Evolutionary conservation across 495 filamentous ascomycete species (phyloP).

Genomic region (Lophium mytilinum): DNA sequence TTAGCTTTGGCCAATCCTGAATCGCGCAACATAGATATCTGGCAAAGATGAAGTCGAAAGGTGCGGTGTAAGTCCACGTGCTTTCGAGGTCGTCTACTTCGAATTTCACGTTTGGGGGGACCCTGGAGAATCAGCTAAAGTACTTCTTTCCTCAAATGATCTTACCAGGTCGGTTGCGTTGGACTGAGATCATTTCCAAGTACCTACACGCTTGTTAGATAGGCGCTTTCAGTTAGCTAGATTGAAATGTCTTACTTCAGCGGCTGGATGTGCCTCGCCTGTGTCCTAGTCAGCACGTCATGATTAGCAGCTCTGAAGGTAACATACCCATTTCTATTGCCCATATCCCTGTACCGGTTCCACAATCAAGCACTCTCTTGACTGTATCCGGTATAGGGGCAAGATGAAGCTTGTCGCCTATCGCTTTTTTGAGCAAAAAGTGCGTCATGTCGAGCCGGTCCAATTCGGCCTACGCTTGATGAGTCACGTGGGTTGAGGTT

Average conservation of each 20-base stretch:
- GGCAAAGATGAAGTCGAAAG: conserved; percentile 17
- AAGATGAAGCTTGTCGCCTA: conserved; percentile 10
- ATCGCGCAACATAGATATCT: conserved; percentile 5
- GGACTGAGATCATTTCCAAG: conserved; percentile 22
- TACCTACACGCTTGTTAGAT: conserved; percentile 1
- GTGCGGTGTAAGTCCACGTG: conserved; percentile 12
- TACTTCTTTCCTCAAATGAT: no score
- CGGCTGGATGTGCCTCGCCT: not conserved
- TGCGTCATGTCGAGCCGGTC: conserved; percentile 43
- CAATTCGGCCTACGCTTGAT: conserved; percentile 1
- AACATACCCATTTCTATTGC: conserved; percentile 18
- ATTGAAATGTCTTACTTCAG: not conserved
- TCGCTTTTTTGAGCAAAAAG: conserved; percentile 17
- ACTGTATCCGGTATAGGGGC: conserved; percentile 1
- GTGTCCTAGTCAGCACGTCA: not conserved
- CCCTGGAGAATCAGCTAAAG: not conserved
- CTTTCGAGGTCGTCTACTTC: conserved; percentile 23
- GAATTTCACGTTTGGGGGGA: conserved; percentile 21
- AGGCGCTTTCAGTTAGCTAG: not conserved
- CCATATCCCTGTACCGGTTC: conserved; percentile 23
- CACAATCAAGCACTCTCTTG: conserved; percentile 19
- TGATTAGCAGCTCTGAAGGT: no score
- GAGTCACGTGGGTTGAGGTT: not conserved
- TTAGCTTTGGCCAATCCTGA: conserved; percentile 10
- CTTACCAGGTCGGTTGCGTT: conserved; percentile 16